Evolutionary conservation across 2,329 filamentous ascomycete species (phyloP).

Genomic region (Pseudocercospora cruenta): DNA sequence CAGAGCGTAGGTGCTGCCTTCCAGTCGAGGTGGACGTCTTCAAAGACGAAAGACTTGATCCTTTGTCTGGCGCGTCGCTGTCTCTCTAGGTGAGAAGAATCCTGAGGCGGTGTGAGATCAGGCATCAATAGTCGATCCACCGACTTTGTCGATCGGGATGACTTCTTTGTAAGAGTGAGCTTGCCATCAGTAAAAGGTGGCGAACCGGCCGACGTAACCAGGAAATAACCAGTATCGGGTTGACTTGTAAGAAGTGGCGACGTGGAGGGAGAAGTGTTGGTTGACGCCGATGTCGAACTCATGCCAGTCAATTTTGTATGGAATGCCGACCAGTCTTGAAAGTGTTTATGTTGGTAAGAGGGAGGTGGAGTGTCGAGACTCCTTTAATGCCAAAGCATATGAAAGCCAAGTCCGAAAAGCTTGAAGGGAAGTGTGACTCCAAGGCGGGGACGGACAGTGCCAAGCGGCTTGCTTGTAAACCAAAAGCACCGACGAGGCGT

Average conservation of each 20-base stretch:
- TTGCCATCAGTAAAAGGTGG: background rate
- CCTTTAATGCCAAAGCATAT: slow-evolving; percentile 7
- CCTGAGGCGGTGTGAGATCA: slow-evolving; percentile 8
- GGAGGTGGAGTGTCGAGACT: background rate
- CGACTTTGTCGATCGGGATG: background rate
- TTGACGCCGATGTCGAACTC: slow-evolving; percentile 7
- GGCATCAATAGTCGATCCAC: slow-evolving; percentile 14
- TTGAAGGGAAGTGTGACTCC: slow-evolving; percentile 7
- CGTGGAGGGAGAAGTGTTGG: slow-evolving; percentile 13
- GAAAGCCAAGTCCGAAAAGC: slow-evolving; percentile 12
- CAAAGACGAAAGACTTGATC: slow-evolving; percentile 25
- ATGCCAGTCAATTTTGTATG: slow-evolving; percentile 1
- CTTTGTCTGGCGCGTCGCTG: slow-evolving; percentile 17
- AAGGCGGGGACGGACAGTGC: background rate
- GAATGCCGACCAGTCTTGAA: background rate
- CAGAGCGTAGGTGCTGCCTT: slow-evolving; percentile 26
- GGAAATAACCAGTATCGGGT: slow-evolving; percentile 3
- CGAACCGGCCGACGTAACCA: background rate
- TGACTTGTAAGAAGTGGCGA: slow-evolving; percentile 9
- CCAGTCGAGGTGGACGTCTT: slow-evolving; percentile 29
- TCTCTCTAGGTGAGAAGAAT: slow-evolving; percentile 10
- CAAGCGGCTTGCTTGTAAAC: background rate
- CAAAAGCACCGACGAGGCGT: background rate
- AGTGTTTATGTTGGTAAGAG: background rate
- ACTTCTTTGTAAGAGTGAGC: background rate